A percentile compares a stretch with the other conserved stretches of the same genome.
Evolutionary conservation across 306 rosid genomes (phyloP).

Genomic region (Macrotyloma uniflorum): DNA sequence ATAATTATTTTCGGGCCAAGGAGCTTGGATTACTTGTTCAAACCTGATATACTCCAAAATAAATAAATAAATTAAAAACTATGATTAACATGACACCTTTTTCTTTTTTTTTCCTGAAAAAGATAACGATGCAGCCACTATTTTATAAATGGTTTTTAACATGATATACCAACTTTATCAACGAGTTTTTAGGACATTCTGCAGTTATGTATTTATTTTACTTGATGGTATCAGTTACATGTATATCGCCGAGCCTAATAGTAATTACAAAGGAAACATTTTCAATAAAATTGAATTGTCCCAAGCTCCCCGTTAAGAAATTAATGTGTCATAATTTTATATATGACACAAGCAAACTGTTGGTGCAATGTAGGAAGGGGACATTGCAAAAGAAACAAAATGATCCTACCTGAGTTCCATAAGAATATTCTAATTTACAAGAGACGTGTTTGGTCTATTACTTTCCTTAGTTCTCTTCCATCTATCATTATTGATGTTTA

Average conservation of each 20-base stretch:
- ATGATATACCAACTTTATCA: background rate
- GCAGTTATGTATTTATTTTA: background rate
- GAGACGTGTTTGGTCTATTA: slow-evolving; percentile 14
- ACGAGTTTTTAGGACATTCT: background rate
- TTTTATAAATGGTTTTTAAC: too few species aligned
- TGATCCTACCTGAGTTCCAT: slow-evolving; percentile 33
- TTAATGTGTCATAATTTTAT: background rate
- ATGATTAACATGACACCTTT: too few species aligned
- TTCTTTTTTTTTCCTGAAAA: too few species aligned
- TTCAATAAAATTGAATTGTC: background rate
- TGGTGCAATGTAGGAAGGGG: slow-evolving; percentile 25
- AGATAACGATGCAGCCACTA: too few species aligned
- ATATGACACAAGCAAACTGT: slow-evolving; percentile 6
- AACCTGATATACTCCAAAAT: too few species aligned
- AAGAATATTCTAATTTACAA: slow-evolving; percentile 44
- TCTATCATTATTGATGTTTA: slow-evolving; percentile 10
- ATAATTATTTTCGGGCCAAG: too few species aligned
- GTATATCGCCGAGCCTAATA: background rate
- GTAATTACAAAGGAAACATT: background rate
- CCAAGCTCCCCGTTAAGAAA: background rate
- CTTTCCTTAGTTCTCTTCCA: slow-evolving; percentile 24
- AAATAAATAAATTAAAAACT: too few species aligned
- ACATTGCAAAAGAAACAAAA: background rate
- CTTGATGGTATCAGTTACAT: background rate
- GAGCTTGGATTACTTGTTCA: too few species aligned